phyloP scores from a whole-genome alignment of 2,329 filamentous ascomycete genomes.

The Myriosclerotinia scirpicola region DNA sequence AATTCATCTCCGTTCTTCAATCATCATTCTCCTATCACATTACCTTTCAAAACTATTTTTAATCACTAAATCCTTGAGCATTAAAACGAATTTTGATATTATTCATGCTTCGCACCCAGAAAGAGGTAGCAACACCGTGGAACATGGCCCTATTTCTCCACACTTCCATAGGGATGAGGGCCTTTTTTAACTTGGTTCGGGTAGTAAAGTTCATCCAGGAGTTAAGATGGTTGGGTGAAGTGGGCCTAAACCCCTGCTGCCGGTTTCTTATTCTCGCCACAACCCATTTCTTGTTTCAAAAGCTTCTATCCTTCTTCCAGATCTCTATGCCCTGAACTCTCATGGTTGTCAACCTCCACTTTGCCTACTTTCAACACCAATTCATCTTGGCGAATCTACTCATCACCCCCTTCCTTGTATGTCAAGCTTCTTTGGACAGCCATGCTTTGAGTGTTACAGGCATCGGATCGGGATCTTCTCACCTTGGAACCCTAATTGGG shows the following conservation, averaged over 20 bases:
- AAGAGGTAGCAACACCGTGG: slow-evolving; percentile 22
- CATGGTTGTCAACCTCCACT: slow-evolving; percentile 13
- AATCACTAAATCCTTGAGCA: slow-evolving; percentile 24
- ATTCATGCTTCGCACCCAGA: slow-evolving; percentile 23
- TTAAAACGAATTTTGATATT: slow-evolving; percentile 21
- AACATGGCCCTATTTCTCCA: slow-evolving; percentile 20
- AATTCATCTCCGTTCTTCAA: slow-evolving; percentile 23
- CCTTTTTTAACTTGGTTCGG: slow-evolving; percentile 5
- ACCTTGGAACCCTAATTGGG: slow-evolving; percentile 32
- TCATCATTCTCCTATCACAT: slow-evolving; percentile 18
- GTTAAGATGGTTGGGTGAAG: not conserved
- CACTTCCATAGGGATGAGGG: slow-evolving; percentile 13
- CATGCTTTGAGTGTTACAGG: slow-evolving; percentile 25
- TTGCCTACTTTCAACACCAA: slow-evolving; percentile 19
- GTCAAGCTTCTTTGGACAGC: slow-evolving; percentile 7
- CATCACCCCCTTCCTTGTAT: slow-evolving; percentile 18
- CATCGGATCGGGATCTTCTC: slow-evolving; percentile 33
- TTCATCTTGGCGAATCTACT: slow-evolving; percentile 12
- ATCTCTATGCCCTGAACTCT: slow-evolving; percentile 30
- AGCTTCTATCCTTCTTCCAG: slow-evolving; percentile 36
- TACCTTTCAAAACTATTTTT: slow-evolving; percentile 23
- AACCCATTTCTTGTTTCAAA: slow-evolving; percentile 29
- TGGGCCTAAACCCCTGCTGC: slow-evolving; percentile 19
- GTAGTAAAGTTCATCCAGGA: slow-evolving; percentile 23
- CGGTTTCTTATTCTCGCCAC: slow-evolving; percentile 20